These are phyloP conservation scores for Pelargonium nanum DNA, from an alignment of 345 rosid species.

Conservation along the genomic window DNA sequence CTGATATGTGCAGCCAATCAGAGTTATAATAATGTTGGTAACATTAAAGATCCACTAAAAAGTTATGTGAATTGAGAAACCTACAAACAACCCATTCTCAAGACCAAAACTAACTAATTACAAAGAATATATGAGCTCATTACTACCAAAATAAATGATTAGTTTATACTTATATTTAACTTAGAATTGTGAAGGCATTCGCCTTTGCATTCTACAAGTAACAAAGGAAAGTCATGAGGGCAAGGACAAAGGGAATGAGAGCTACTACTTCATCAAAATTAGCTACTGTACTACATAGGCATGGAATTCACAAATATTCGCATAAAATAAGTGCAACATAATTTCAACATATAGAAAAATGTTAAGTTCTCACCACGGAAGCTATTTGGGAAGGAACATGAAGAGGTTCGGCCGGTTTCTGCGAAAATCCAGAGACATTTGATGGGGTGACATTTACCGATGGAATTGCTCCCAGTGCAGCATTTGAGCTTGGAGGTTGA, in stretches of 20 bases:
- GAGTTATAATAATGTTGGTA: too few relatives aligned
- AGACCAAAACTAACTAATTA: background rate
- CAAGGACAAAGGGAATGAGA: background rate
- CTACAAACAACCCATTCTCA: background rate
- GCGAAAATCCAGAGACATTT: constrained; percentile 27
- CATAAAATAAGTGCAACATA: background rate
- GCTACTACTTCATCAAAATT: background rate
- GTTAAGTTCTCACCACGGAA: constrained; percentile 35
- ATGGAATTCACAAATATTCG: background rate
- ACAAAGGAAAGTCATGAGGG: background rate
- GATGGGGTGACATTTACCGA: constrained; percentile 22
- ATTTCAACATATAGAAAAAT: background rate
- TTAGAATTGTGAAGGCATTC: too few relatives aligned
- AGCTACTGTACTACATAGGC: background rate
- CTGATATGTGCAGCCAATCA: background rate
- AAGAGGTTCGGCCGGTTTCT: constrained; percentile 34
- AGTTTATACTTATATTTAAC: too few relatives aligned
- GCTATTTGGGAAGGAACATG: constrained; percentile 32
- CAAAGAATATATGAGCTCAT: background rate
- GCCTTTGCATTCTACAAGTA: background rate
- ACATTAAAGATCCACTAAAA: too few relatives aligned
- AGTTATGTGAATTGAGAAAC: too few relatives aligned
- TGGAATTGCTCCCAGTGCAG: constrained; percentile 30
- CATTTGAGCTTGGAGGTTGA: constrained; percentile 31
- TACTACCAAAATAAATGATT: too few relatives aligned